These are phyloP conservation scores for Vanrija humicola DNA, from an alignment of 1,284 basidiomycete species.

Conservation along the genomic window DNA sequence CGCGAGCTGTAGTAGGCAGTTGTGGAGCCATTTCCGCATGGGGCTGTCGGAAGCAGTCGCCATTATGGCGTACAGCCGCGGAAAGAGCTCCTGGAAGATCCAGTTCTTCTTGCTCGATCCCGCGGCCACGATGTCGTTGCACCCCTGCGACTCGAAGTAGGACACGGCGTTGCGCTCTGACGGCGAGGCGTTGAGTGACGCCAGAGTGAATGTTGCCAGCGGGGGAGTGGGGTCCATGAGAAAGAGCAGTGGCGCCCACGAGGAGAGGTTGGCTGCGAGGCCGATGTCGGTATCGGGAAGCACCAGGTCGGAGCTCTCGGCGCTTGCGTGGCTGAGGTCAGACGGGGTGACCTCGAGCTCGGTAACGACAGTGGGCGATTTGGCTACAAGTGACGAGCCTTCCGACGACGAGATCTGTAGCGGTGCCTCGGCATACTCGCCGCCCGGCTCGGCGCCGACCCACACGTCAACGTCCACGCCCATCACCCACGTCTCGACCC, in stretches of 20 bases:
- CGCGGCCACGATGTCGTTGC: constrained; percentile 16
- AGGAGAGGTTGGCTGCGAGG: no score
- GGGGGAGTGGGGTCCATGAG: neutral
- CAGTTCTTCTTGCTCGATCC: constrained; percentile 16
- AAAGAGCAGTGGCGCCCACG: no score
- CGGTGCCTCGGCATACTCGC: constrained; percentile 2
- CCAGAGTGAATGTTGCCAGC: constrained; percentile 6
- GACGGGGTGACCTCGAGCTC: no score
- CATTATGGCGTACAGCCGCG: constrained; percentile 12
- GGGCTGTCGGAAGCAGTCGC: neutral
- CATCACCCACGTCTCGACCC: constrained; percentile 9
- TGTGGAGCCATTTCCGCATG: constrained; percentile 13
- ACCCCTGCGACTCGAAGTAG: constrained; percentile 21
- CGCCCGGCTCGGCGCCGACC: constrained; percentile 9
- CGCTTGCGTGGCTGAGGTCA: no score
- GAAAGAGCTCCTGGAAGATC: constrained; percentile 21
- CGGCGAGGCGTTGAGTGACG: neutral
- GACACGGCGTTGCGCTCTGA: constrained; percentile 10
- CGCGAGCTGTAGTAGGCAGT: constrained; percentile 13
- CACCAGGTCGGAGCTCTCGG: no score
- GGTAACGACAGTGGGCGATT: no score
- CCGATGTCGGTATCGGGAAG: no score
- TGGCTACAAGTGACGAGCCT: no score
- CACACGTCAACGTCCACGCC: constrained; percentile 3
- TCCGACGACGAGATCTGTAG: neutral